Percentiles rank a stretch among this genome's conserved stretches.
Conservation (phyloP, 768 basidiomycete genomes). For the Suillus plorans region DNA sequence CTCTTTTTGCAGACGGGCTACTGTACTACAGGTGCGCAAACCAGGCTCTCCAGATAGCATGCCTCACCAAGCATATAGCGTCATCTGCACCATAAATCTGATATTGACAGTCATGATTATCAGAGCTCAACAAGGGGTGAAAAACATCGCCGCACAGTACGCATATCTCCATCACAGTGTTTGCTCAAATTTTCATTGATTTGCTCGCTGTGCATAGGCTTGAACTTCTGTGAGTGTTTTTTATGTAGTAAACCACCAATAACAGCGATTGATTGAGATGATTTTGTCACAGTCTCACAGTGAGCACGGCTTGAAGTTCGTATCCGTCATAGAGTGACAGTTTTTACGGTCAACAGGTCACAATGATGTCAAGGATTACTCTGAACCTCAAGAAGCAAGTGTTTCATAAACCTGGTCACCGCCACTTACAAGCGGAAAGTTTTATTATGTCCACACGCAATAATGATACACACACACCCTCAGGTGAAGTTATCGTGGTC, state of each 20-base stretch:
- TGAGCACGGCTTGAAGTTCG: slow-evolving; percentile 9
- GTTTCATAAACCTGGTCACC: neutral
- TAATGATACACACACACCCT: neutral
- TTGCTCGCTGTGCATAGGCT: slow-evolving; percentile 18
- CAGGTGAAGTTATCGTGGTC: neutral
- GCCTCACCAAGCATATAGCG: slow-evolving; percentile 19
- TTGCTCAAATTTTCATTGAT: neutral
- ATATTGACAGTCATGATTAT: slow-evolving; percentile 40
- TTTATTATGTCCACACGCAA: neutral
- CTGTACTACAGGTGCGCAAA: slow-evolving; percentile 34
- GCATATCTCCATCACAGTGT: neutral
- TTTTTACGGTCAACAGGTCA: slow-evolving; percentile 35
- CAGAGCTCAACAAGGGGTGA: slow-evolving; percentile 25
- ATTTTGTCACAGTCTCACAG: slow-evolving; percentile 19
- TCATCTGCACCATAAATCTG: slow-evolving; percentile 39
- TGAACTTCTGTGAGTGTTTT: slow-evolving; percentile 40
- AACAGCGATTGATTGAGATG: slow-evolving; percentile 37
- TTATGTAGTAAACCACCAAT: slow-evolving; percentile 17
- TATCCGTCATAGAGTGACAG: neutral
- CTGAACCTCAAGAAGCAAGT: slow-evolving; percentile 51
- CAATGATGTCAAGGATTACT: slow-evolving; percentile 72
- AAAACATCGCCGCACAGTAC: slow-evolving; percentile 38
- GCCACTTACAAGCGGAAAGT: neutral
- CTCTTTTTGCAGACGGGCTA: slow-evolving; percentile 32
- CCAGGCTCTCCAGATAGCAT: neutral